Percentiles rank a stretch among this genome's conserved stretches.
Conservation (phyloP, 2,329 filamentous ascomycete genomes). For the Apiospora koreana region DNA sequence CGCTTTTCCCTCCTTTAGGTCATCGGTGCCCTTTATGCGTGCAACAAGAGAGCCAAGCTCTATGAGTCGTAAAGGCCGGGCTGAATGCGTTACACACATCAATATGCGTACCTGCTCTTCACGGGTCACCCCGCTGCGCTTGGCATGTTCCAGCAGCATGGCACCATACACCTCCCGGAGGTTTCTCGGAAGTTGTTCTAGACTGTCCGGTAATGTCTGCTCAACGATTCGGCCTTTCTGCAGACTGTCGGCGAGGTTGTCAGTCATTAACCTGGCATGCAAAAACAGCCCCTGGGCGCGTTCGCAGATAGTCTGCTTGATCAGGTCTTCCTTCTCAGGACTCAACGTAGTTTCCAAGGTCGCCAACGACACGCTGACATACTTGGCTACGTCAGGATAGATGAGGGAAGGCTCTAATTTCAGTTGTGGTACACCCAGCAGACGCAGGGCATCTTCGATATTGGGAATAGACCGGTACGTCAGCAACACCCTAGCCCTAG, state of each 20-base stretch:
- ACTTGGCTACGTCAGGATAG: constrained; percentile 41
- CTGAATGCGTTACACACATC: constrained; percentile 42
- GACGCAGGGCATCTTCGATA: constrained; percentile 33
- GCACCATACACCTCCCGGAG: constrained; percentile 1
- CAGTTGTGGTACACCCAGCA: constrained; percentile 30
- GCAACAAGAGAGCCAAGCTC: constrained; percentile 33
- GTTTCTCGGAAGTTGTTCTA: constrained; percentile 12
- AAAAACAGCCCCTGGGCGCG: neutral
- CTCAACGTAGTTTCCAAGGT: neutral
- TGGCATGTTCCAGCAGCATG: constrained; percentile 39
- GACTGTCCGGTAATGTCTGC: neutral
- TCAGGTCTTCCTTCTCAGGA: neutral
- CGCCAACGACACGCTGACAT: constrained; percentile 26
- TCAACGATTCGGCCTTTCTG: neutral
- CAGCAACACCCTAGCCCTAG: constrained; percentile 40
- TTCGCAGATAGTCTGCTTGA: neutral
- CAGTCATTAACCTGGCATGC: neutral
- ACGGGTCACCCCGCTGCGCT: constrained; percentile 30
- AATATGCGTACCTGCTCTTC: constrained; percentile 36
- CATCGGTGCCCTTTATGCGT: constrained; percentile 21
- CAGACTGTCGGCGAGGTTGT: neutral
- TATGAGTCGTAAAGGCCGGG: constrained; percentile 41
- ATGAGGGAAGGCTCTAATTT: constrained; percentile 38
- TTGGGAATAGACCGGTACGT: constrained; percentile 42
- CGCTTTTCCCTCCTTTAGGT: constrained; percentile 35